Evolutionary conservation across 805 yeast species (phyloP), one percentile per base, ranked within the genome.

Genomic region (Metschnikowia colocasiae): DNA sequence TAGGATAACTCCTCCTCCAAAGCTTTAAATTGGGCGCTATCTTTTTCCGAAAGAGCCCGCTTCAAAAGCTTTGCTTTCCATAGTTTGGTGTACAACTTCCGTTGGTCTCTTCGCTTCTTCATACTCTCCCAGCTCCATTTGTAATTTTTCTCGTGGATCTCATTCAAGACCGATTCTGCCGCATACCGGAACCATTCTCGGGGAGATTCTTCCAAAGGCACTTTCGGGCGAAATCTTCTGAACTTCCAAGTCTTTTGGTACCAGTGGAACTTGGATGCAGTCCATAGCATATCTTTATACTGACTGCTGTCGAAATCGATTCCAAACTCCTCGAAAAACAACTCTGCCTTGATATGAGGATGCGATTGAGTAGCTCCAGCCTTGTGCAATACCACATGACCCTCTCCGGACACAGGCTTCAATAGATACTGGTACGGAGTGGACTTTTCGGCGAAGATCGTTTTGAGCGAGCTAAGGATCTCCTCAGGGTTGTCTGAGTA

Each of bases 81-180:
- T 0, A 88, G 67, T 12, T 61, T 61, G 15, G 86, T 75, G 63
- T 94, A 94, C 1, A 71, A 65, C 43, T 75, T 78, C 57, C 97
- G 73, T 60, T 85, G 82, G 51, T 87, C 87, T 53, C 95, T 71
- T 59, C 95, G 76, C 41, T 73, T 75, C 40, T 79, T 78, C 55
- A 92, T 80, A 59, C 79, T 79, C 3, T 78, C 94, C 99, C 99
- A 95, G 30, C 89, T 82, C 95, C 96, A 87, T 57, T 79, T 80
- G 56, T 82, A 78, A 60, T 87, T 81, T 57, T 77, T 80, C 49
- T 88, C 94, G 57, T 87, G 96, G 33, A 94, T 83, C 60, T 90
- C 96, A 48, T 81, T 73, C 37, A 80, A 65, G 2, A 94, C 87
- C 18, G 87, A 82, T n/a, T 76, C 66, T 1, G 87, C 92, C 6